These are phyloP conservation scores for Gossypium trilobum DNA, from an alignment of 441 rosid genomes.

Conservation along the genomic window DNA sequence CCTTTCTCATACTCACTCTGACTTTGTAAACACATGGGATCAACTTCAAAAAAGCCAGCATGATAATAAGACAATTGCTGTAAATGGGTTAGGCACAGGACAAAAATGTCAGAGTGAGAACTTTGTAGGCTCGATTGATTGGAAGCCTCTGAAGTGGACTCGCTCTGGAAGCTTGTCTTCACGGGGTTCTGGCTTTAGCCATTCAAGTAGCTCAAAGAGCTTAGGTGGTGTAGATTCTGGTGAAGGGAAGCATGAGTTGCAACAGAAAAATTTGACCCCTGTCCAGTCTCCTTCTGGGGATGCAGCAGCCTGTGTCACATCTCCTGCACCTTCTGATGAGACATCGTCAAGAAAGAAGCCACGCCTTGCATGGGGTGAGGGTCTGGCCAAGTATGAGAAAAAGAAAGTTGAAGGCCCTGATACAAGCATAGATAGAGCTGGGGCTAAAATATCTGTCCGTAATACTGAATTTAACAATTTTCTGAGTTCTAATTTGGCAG, in stretches of 20 bases:
- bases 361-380: constrained; percentile 98
- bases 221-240: constrained; percentile 53
- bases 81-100: constrained; percentile 36
- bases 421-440: constrained; percentile 41
- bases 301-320: constrained; percentile 47
- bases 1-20: constrained; percentile 46
- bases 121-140: constrained; percentile 50
- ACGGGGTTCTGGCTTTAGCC: constrained; percentile 84
- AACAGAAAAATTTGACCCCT: constrained; percentile 37
- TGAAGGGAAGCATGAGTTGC: constrained; percentile 51
- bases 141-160: constrained; percentile 82
- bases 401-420: constrained; percentile 79
- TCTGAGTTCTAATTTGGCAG: constrained; percentile 39
- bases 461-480: constrained; percentile 39
- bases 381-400: constrained; percentile 93
- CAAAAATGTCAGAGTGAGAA: constrained; percentile 48
- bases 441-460: constrained; percentile 22
- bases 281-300: constrained; percentile 60
- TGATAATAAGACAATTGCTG: constrained; percentile 37
- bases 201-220: constrained; percentile 89
- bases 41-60: constrained; percentile 46
- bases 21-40: constrained; percentile 40
- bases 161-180: constrained; percentile 83
- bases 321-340: constrained; percentile 54
- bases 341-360: constrained; percentile 69